Percentiles rank a stretch among this genome's conserved stretches.
Evolutionary conservation across 2,329 filamentous ascomycete species (phyloP).

Genomic region (Penicillium sp.): DNA sequence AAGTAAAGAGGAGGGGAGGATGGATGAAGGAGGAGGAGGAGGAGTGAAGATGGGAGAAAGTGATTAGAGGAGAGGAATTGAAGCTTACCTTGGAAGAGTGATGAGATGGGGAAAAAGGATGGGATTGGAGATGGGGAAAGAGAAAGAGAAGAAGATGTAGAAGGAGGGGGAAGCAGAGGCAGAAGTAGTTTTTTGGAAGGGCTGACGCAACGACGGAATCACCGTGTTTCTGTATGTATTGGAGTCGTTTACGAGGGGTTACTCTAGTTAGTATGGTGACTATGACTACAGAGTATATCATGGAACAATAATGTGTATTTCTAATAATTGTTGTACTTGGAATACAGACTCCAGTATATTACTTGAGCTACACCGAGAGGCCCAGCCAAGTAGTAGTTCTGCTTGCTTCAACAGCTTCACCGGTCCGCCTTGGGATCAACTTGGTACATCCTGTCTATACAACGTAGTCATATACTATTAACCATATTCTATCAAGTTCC

Average conservation of each 20-base stretch:
- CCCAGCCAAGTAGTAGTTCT: neutral
- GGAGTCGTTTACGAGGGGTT: neutral
- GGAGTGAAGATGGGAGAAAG: neutral
- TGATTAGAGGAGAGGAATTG: neutral
- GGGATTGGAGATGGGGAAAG: constrained; percentile 23
- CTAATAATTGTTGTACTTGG: neutral
- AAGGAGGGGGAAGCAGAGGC: constrained; percentile 34
- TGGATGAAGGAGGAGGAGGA: constrained; percentile 8
- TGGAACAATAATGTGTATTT: neutral
- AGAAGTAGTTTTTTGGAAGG: constrained; percentile 37
- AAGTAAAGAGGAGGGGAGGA: constrained; percentile 13
- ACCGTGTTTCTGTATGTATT: constrained; percentile 14
- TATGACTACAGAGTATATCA: neutral
- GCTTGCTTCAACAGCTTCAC: neutral
- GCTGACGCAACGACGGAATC: constrained; percentile 47
- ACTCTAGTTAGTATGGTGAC: neutral
- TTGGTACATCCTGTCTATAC: too few species aligned
- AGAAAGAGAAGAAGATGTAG: constrained; percentile 26
- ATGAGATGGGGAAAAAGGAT: constrained; percentile 11
- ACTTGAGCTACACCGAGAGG: neutral
- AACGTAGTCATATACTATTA: too few species aligned
- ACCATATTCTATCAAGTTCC: neutral
- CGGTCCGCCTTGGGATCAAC: neutral
- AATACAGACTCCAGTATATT: neutral
- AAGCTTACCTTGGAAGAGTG: constrained; percentile 23